Conservation (phyloP, 768 basidiomycete species). For the Imleria badia region DNA sequence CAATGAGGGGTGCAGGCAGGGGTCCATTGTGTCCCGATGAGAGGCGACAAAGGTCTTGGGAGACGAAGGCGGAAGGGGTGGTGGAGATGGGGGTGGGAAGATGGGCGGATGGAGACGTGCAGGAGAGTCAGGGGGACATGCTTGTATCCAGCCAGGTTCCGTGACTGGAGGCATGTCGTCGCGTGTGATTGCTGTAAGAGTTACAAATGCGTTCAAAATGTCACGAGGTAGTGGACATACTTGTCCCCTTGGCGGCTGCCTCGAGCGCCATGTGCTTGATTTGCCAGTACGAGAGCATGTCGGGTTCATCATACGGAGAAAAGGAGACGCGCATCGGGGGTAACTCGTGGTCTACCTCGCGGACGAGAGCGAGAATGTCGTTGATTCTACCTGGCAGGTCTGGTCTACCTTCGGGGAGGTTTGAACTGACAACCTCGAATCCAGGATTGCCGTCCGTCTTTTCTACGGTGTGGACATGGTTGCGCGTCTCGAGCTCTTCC, state of each 20-base stretch:
- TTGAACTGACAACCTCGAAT: no score
- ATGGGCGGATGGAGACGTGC: constrained; percentile 32
- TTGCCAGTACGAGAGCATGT: constrained; percentile 26
- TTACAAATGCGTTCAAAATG: background rate
- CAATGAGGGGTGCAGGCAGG: constrained; percentile 36
- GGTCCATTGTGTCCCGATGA: constrained; percentile 37
- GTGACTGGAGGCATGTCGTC: constrained; percentile 37
- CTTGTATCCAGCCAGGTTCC: constrained; percentile 22
- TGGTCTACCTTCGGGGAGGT: background rate
- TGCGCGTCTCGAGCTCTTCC: constrained; percentile 18
- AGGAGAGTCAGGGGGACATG: constrained; percentile 24
- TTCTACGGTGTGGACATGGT: constrained; percentile 22
- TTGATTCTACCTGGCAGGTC: constrained; percentile 1
- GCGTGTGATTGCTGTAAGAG: constrained; percentile 26
- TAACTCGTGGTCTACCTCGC: constrained; percentile 27
- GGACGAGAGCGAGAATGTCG: constrained; percentile 24
- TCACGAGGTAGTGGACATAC: constrained; percentile 11
- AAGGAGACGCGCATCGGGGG: constrained; percentile 34
- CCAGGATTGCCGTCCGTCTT: no score
- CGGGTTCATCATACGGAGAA: constrained; percentile 31
- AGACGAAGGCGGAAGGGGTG: background rate
- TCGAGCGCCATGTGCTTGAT: constrained; percentile 20
- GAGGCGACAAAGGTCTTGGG: constrained; percentile 36
- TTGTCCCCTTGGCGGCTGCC: constrained; percentile 30
- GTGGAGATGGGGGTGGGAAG: constrained; percentile 14